Evolutionary conservation across 441 rosid species (phyloP), one percentile per base, ranked within the genome.

Genomic region (Erysimum cheiri): DNA sequence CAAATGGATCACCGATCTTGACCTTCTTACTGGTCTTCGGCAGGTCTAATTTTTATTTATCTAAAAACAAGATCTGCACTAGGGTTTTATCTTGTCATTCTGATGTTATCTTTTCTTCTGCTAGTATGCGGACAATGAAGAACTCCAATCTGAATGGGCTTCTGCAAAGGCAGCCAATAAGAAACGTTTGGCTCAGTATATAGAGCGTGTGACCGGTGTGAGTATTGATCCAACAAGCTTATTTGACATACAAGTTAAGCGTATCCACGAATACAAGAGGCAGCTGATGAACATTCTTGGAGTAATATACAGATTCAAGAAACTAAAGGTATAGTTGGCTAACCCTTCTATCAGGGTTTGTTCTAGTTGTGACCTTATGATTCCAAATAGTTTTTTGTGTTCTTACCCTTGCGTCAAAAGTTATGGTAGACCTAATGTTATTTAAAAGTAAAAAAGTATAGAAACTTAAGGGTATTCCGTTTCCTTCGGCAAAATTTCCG

Each of bases 191-290:
- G 93, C 95, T 26, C 80, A 78, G 67, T 95, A 90, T 73, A 73
- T 95, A 79, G 41, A 75, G 78, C 91, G 70, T 62, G 96, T 88
- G 60, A 92, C 92, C 11, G 97, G 98, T 74, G 95, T 73, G 72
- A 86, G 72, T 75, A 84, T 95, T 68, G 96, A 95, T 74, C 81
- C 96, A 48, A 84, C 78, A 73, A 90, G 92, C 78, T 84, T 95
- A 47, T 95, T 95, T 81, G 99, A 95, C 81, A 95, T 92, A 72
- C 97, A 92, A 86, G 92, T 95, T 71, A 95, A 95, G 85, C 96
- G 98, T 73, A 95, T 95, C 76, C 99, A 95, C 74, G 99, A 95
- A 67, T 95, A 95, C 83, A 95, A 95, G 88, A 89, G 99, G 78
- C 98, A 95, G 71, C 84, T 95, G 59, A 76, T 95, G 84, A 95